A percentile compares a stretch with the other conserved stretches of the same genome.
phyloP scores from a whole-genome alignment of 768 basidiomycete species.

The Heimioporus sp. region DNA sequence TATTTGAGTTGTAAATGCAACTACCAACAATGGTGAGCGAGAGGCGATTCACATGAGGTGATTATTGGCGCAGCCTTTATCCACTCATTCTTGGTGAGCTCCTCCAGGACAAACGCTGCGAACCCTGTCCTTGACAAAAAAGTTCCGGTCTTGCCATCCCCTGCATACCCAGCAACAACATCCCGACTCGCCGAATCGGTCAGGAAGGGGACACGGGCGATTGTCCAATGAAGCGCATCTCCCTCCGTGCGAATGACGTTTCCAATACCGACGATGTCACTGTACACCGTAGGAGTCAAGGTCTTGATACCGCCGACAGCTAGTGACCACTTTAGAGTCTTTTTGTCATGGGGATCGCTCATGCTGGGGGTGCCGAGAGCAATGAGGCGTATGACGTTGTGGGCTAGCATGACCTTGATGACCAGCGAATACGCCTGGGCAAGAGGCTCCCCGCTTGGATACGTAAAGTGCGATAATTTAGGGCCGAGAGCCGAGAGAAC shows the following conservation, averaged over 20 bases:
- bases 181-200: slow-evolving; percentile 45
- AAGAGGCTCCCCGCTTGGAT: slow-evolving; percentile 53
- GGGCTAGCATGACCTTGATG: slow-evolving; percentile 54
- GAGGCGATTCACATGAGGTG: not conserved
- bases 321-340: slow-evolving; percentile 37
- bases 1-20: no score
- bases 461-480: slow-evolving; percentile 32
- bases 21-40: no score
- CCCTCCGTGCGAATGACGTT: slow-evolving; percentile 49
- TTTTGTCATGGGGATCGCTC: slow-evolving; percentile 57
- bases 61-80: slow-evolving; percentile 41
- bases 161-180: slow-evolving; percentile 62
- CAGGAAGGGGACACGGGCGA: slow-evolving; percentile 65
- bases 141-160: slow-evolving; percentile 54
- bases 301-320: slow-evolving; percentile 38
- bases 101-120: slow-evolving; percentile 56
- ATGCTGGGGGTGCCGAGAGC: slow-evolving; percentile 68
- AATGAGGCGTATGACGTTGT: slow-evolving; percentile 56
- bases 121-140: slow-evolving; percentile 57
- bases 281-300: slow-evolving; percentile 57
- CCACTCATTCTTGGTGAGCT: slow-evolving; percentile 61
- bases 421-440: slow-evolving; percentile 57
- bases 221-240: slow-evolving; percentile 62
- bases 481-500: slow-evolving; percentile 71
- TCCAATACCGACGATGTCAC: slow-evolving; percentile 65